A percentile compares a stretch with the other conserved stretches of the same genome.
phyloP scores from a whole-genome alignment of 805 yeast species.

The Candida chauliodis region DNA sequence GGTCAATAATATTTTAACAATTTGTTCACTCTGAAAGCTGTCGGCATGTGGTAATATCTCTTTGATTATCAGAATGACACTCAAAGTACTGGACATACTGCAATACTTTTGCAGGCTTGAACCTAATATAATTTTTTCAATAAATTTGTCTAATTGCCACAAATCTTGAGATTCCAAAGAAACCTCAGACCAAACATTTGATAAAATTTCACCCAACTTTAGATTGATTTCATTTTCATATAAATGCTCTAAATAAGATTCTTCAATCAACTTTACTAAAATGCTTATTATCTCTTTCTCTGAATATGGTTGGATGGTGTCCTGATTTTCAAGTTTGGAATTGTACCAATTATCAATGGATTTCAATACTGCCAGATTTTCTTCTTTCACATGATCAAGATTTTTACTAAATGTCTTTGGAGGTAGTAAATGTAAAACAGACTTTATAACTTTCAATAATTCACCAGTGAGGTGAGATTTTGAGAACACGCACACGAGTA shows the following conservation, averaged over 20 bases:
- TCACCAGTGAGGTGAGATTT: conserved; percentile 13
- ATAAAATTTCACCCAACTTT: conserved; percentile 17
- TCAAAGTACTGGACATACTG: conserved; percentile 31
- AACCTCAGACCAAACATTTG: conserved; percentile 18
- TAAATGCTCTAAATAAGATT: conserved; percentile 16
- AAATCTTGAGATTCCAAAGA: conserved; percentile 13
- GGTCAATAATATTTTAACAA: conserved; percentile 40
- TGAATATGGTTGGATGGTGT: conserved; percentile 14
- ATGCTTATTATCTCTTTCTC: conserved; percentile 14
- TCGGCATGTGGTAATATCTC: conserved; percentile 28
- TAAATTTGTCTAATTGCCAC: background rate
- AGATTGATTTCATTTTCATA: conserved; percentile 14
- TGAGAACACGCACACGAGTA: conserved; percentile 48
- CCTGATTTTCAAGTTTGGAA: conserved; percentile 3
- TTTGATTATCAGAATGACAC: conserved; percentile 39
- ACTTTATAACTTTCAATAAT: conserved; percentile 40
- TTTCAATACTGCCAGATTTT: conserved; percentile 12
- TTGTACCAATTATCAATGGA: conserved; percentile 18
- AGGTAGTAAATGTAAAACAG: conserved; percentile 55
- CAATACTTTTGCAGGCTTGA: background rate
- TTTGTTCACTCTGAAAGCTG: conserved; percentile 28
- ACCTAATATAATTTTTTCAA: background rate
- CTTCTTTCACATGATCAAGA: conserved; percentile 2
- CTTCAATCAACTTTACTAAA: conserved; percentile 16
- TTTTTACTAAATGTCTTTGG: conserved; percentile 46